Conservation (phyloP, 306 rosid genomes). For the Echinosophora koreensis region DNA sequence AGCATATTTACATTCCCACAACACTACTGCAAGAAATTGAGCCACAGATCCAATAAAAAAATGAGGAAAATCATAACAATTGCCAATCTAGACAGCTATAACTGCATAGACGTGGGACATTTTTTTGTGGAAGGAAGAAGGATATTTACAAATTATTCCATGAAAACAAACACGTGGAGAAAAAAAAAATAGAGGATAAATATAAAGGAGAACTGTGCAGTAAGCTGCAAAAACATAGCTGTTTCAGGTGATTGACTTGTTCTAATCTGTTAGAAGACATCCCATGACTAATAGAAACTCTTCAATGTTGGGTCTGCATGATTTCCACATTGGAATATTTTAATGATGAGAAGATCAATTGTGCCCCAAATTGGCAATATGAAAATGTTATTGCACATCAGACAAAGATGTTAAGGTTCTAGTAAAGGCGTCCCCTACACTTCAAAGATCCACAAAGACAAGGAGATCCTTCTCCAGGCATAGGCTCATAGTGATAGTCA, state of each 20-base stretch:
- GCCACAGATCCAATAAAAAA: conserved; percentile 14
- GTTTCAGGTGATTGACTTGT: conserved; percentile 35
- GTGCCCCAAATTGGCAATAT: conserved; percentile 41
- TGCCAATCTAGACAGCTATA: conserved; percentile 43
- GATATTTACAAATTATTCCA: conserved; percentile 32
- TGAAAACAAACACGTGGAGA: conserved; percentile 34
- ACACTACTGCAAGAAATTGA: conserved; percentile 25
- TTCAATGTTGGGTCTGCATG: background rate
- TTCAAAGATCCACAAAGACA: conserved; percentile 72
- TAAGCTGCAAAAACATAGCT: conserved; percentile 39
- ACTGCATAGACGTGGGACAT: background rate
- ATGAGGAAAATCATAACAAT: background rate
- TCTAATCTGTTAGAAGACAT: conserved; percentile 10
- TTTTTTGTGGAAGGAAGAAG: background rate
- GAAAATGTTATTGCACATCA: conserved; percentile 35
- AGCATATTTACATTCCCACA: conserved; percentile 51
- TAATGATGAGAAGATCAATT: conserved; percentile 23
- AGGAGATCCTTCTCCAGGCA: conserved; percentile 70
- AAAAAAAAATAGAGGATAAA: no score
- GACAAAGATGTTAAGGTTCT: conserved; percentile 32
- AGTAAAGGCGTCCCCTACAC: conserved; percentile 73
- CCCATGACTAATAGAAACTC: conserved; percentile 14
- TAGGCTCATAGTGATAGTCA: conserved; percentile 64
- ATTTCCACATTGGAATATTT: conserved; percentile 19
- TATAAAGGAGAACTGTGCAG: conserved; percentile 2